These are phyloP conservation scores for Ustilago curta DNA, from an alignment of 1,284 basidiomycete genomes.

Conservation along the genomic window DNA sequence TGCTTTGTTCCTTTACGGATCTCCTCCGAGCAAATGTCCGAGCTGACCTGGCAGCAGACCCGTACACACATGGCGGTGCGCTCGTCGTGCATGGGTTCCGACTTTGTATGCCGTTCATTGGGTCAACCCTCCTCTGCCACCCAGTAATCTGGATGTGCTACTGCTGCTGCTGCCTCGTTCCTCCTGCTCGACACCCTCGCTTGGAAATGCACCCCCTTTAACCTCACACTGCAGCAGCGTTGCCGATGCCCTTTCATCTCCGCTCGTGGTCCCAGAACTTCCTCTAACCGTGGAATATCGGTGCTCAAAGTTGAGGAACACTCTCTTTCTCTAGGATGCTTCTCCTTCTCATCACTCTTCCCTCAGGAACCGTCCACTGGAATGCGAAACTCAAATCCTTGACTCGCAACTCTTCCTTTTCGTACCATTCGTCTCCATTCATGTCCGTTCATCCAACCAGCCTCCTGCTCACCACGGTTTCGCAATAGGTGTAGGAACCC, in stretches of 20 bases:
- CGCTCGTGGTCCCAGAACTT: conserved; percentile 5
- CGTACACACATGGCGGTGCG: conserved; percentile 2
- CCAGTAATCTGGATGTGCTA: conserved; percentile 7
- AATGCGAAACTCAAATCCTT: too few relatives aligned
- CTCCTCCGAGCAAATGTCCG: background rate
- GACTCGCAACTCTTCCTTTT: too few relatives aligned
- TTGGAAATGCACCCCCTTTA: conserved; percentile 16
- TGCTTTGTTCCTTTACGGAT: background rate
- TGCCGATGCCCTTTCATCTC: conserved; percentile 17
- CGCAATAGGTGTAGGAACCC: too few relatives aligned
- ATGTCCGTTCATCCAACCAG: too few relatives aligned
- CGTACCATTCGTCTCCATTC: too few relatives aligned
- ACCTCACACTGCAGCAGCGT: conserved; percentile 25
- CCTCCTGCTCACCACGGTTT: too few relatives aligned
- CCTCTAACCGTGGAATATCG: background rate
- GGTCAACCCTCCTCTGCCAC: background rate
- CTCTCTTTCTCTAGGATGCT: too few relatives aligned
- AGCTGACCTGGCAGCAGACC: too few relatives aligned
- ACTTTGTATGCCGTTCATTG: background rate
- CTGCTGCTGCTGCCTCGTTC: background rate
- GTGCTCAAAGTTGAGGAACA: background rate
- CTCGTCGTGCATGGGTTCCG: conserved; percentile 10
- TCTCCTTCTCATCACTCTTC: too few relatives aligned
- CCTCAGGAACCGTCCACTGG: too few relatives aligned
- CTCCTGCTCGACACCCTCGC: conserved; percentile 12